phyloP scores from a whole-genome alignment of 352 stramenopile species.

The Pythium guiyangense region DNA sequence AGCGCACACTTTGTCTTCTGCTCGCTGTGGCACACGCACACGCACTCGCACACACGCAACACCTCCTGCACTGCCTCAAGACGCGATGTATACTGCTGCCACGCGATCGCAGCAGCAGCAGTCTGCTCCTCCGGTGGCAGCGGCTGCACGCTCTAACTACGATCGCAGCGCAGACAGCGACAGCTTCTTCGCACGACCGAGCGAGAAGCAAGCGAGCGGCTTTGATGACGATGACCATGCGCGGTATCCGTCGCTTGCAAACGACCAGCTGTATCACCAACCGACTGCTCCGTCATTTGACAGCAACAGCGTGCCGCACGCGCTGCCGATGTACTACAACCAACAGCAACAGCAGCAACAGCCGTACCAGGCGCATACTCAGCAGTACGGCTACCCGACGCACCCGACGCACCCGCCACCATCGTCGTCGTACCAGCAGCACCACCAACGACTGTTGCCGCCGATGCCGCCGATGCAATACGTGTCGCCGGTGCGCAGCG shows the following conservation, averaged over 20 bases:
- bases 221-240: constrained; percentile 9
- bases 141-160: background rate
- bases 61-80: background rate
- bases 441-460: background rate
- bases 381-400: constrained; percentile 11
- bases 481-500: constrained; percentile 15
- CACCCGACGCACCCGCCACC: constrained; percentile 5
- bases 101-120: background rate
- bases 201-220: constrained; percentile 6
- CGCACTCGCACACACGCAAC: too few species aligned
- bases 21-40: too few species aligned
- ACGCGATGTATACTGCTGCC: background rate
- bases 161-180: background rate
- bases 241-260: constrained; percentile 7
- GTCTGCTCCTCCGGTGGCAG: background rate
- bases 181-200: background rate
- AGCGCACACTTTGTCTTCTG: too few species aligned
- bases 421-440: constrained; percentile 6
- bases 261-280: constrained; percentile 1
- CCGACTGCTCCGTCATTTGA: constrained; percentile 1
- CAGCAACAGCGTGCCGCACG: background rate
- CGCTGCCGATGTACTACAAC: constrained; percentile 7
- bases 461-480: constrained; percentile 14
- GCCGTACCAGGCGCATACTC: background rate
- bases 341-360: constrained; percentile 3